Conservation (phyloP, 331 rosid genomes). For the Stylosanthes scabra region DNA sequence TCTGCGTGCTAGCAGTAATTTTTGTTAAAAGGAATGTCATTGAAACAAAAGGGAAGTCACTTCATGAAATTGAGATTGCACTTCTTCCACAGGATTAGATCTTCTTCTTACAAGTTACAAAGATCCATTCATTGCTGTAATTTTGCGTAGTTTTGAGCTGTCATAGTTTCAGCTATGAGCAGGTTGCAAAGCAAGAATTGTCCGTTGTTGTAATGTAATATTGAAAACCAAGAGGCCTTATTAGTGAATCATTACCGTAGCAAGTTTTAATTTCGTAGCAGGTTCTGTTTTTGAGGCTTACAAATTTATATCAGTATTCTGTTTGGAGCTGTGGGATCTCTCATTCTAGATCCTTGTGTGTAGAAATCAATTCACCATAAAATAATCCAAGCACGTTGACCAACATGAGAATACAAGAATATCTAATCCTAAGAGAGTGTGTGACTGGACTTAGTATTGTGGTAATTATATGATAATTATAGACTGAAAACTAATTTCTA, state of each 20-base stretch:
- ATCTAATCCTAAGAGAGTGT: too few relatives aligned
- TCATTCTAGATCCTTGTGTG: constrained; percentile 14
- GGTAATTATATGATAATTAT: too few relatives aligned
- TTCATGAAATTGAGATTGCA: constrained; percentile 97
- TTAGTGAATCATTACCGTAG: neutral
- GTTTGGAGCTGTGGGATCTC: constrained; percentile 10
- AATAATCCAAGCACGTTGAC: too few relatives aligned
- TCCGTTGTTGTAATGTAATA: constrained; percentile 22
- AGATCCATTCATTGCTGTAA: constrained; percentile 7
- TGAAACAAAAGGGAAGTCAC: constrained; percentile 97
- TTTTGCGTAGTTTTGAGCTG: constrained; percentile 21
- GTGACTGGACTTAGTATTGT: too few relatives aligned
- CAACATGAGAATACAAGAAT: too few relatives aligned
- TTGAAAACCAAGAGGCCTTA: constrained; percentile 15
- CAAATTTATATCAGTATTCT: constrained; percentile 9
- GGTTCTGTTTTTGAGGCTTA: constrained; percentile 24
- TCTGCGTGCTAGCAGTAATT: constrained; percentile 80
- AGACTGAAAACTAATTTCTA: neutral
- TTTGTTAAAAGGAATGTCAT: constrained; percentile 88
- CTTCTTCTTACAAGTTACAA: constrained; percentile 15
- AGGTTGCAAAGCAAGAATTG: neutral
- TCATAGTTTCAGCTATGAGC: constrained; percentile 33
- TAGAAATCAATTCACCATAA: constrained; percentile 15
- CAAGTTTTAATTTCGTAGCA: constrained; percentile 8
- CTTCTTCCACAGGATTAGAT: constrained; percentile 87